These are phyloP conservation scores for Rhizophora mangle DNA, from an alignment of 345 rosid species.

Conservation along the genomic window DNA sequence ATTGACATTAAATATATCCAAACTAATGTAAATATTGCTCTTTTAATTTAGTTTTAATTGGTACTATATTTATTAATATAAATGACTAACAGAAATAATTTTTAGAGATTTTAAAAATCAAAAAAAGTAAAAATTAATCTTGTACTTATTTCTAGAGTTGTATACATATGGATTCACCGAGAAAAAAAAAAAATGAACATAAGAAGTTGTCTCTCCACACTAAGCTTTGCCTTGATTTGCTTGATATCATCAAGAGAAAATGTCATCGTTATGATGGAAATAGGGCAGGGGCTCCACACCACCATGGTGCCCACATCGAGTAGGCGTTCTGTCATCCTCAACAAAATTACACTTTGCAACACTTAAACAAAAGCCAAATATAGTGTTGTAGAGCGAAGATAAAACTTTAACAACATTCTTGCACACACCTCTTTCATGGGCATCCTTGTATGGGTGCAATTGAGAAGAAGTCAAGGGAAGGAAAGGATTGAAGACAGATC, in stretches of 20 bases:
- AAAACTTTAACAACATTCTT: conserved; percentile 4
- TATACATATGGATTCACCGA: too few species aligned
- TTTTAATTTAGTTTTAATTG: too few species aligned
- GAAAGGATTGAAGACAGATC: too few species aligned
- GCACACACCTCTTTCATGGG: not conserved
- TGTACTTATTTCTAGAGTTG: too few species aligned
- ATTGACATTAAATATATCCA: too few species aligned
- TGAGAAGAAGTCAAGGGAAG: conserved; percentile 30
- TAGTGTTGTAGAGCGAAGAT: conserved; percentile 17
- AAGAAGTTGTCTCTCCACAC: conserved; percentile 31
- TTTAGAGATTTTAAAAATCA: too few species aligned
- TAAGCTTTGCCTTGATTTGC: conserved; percentile 33
- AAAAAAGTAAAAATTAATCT: too few species aligned
- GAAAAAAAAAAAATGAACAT: too few species aligned
- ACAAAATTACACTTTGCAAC: conserved; percentile 30
- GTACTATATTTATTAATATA: too few species aligned
- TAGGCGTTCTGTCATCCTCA: conserved; percentile 33
- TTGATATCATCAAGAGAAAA: conserved; percentile 40
- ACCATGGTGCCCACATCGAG: conserved; percentile 30
- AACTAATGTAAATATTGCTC: too few species aligned
- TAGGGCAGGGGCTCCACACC: conserved; percentile 34
- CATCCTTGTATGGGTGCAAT: not conserved
- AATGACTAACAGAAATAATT: too few species aligned
- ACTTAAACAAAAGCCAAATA: conserved; percentile 33
- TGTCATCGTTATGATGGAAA: conserved; percentile 14